phyloP scores from a whole-genome alignment of 331 rosid genomes.

The Ulmus americana region DNA sequence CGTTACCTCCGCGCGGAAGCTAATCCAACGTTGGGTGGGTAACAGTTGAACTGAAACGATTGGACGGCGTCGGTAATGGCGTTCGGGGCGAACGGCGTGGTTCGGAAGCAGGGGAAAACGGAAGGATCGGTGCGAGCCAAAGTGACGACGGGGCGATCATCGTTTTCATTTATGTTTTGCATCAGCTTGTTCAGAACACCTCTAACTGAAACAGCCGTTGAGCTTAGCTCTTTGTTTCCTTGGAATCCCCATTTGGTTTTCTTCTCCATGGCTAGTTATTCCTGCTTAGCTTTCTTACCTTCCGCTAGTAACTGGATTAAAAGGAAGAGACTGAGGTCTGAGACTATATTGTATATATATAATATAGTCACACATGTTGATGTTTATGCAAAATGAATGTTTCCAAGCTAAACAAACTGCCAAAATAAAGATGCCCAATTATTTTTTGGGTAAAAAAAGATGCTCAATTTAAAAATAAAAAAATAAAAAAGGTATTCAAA shows the following conservation, averaged over 20 bases:
- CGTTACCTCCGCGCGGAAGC: background rate
- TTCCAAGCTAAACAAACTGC: too few species aligned
- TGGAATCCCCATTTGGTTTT: background rate
- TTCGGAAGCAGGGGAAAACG: background rate
- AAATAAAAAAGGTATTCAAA: too few species aligned
- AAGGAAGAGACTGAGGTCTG: too few species aligned
- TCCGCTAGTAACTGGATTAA: too few species aligned
- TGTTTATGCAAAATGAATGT: too few species aligned
- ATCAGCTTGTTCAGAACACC: conserved; percentile 16
- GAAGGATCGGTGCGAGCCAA: background rate
- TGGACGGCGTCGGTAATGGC: background rate
- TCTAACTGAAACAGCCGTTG: conserved; percentile 20
- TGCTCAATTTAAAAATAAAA: too few species aligned
- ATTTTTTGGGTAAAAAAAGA: too few species aligned
- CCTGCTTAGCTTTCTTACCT: too few species aligned
- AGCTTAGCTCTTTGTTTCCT: conserved; percentile 18
- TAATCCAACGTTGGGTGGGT: background rate
- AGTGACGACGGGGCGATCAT: background rate
- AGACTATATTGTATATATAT: too few species aligned
- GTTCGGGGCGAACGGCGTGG: background rate
- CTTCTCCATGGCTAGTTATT: background rate
- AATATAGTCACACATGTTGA: too few species aligned
- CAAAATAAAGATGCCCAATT: too few species aligned
- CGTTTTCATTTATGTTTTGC: background rate
- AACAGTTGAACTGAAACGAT: background rate